These are phyloP conservation scores for Globisporangium solare DNA, from an alignment of 352 stramenopile species.

Conservation along the genomic window DNA sequence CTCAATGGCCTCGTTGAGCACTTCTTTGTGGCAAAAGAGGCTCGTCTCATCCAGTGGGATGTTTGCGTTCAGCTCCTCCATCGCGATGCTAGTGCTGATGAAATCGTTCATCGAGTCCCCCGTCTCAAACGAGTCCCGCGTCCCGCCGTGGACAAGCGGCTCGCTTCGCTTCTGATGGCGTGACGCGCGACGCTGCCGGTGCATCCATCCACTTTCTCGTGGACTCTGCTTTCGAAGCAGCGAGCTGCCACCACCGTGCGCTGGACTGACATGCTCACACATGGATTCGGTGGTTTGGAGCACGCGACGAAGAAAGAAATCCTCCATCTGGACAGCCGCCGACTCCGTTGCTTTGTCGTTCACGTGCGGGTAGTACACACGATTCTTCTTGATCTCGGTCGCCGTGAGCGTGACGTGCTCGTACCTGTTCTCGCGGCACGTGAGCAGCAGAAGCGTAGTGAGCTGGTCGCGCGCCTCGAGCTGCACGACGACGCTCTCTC, in stretches of 20 bases:
- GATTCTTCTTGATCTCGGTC: conserved; percentile 40
- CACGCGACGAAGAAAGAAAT: conserved; percentile 54
- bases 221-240: conserved; percentile 6
- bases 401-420: conserved; percentile 42
- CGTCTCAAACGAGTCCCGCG: conserved; percentile 41
- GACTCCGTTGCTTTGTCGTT: conserved; percentile 21
- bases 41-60: conserved; percentile 36
- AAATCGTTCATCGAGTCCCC: conserved; percentile 47
- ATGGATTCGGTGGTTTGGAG: conserved; percentile 24
- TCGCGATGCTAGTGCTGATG: conserved; percentile 31
- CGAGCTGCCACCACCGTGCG: neutral
- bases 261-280: conserved; percentile 11
- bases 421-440: conserved; percentile 52
- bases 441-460: conserved; percentile 56
- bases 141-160: neutral
- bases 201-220: conserved; percentile 26
- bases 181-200: conserved; percentile 28
- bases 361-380: conserved; percentile 58
- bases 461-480: conserved; percentile 59
- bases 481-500: conserved; percentile 47
- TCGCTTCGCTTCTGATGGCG: conserved; percentile 5
- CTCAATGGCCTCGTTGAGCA: conserved; percentile 41
- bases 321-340: conserved; percentile 31
- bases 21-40: conserved; percentile 23
- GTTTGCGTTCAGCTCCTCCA: conserved; percentile 61